Base-by-base conservation (phyloP, 768 basidiomycete genomes). In the Rhodotorula paludigena region DNA sequence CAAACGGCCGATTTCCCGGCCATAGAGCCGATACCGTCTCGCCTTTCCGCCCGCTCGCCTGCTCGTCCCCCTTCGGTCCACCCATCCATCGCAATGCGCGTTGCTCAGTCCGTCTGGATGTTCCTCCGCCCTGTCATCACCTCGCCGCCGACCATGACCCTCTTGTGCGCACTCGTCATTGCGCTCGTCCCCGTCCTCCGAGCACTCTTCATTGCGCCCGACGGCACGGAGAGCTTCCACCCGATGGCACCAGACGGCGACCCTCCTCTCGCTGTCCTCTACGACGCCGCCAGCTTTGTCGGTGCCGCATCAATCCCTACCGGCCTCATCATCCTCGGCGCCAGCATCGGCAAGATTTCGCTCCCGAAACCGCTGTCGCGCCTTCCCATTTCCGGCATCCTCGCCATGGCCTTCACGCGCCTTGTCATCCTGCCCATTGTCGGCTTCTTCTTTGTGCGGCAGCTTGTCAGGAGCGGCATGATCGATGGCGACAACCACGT, bases 301-400 rank as follows among this genome's bases (percentile, higher is more conserved):
- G 86, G 87, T 1, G 82, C 77, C 2, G 86, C 86, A 2, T 83
- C 84, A 7, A 84, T 89, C 0, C 87, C 87, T 0, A 72, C 87
- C 3, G 86, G 85, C 3, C 76, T 88, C 16, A 81, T 86, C 18
- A 84, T 82, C 10, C 80, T 88, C 7, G 87, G 87, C 0, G 84
- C 84, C 7, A 84, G 85, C 0, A 77, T 88, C 7, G 87, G 87
- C 0, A 80, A 84, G 39, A 72, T 89, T 66, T 78, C 81, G 28
- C 66, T 88, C 7, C 85, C 86, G 1, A 72, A 79, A 52, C 76
- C 16, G 74, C 74, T 38, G 47, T 58, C 48, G 6, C 54, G 66
- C 3, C 75, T 85, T 20, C 82, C 81, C 66, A 73, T 84, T 0
- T 84, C 84, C 1, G 84, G 86, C 0, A 85, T 88, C 32, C 61